Conservation (phyloP, 768 basidiomycete species). For the Boletus speciosus region DNA sequence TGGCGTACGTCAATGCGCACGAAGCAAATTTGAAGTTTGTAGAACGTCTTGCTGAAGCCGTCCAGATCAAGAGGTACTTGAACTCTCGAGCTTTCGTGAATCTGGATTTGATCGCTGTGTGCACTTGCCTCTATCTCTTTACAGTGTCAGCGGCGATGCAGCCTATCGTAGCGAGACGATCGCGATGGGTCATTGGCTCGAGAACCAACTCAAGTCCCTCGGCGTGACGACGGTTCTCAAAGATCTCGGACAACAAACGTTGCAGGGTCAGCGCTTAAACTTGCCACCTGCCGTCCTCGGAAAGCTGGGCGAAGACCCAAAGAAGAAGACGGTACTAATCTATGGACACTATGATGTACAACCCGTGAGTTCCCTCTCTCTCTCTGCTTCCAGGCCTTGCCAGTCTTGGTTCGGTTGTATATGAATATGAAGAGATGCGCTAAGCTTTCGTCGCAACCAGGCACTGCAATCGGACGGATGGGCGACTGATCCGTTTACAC, state of each 20-base stretch:
- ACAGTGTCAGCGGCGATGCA: conserved; percentile 69
- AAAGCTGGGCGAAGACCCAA: conserved; percentile 73
- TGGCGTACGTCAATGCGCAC: conserved; percentile 62
- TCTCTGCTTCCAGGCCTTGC: neutral
- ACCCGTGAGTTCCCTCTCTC: conserved; percentile 49
- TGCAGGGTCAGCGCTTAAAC: conserved; percentile 67
- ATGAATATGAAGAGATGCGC: neutral
- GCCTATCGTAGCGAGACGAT: conserved; percentile 72
- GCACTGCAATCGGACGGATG: conserved; percentile 70
- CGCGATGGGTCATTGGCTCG: conserved; percentile 83
- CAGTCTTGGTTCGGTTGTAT: neutral
- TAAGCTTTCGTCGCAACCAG: conserved; percentile 18
- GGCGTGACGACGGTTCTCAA: conserved; percentile 74
- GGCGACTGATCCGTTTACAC: conserved; percentile 80
- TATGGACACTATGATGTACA: conserved; percentile 98
- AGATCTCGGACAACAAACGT: conserved; percentile 71
- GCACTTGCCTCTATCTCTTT: neutral
- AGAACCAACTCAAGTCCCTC: conserved; percentile 66
- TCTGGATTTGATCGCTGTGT: neutral
- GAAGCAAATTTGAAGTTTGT: conserved; percentile 60
- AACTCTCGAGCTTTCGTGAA: neutral
- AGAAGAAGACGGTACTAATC: conserved; percentile 89
- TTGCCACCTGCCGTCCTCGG: conserved; percentile 87
- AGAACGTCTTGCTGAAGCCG: conserved; percentile 72
- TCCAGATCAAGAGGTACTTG: conserved; percentile 72